phyloP scores from a whole-genome alignment of 2,329 filamentous ascomycete species.

The Aureobasidium pullulans region DNA sequence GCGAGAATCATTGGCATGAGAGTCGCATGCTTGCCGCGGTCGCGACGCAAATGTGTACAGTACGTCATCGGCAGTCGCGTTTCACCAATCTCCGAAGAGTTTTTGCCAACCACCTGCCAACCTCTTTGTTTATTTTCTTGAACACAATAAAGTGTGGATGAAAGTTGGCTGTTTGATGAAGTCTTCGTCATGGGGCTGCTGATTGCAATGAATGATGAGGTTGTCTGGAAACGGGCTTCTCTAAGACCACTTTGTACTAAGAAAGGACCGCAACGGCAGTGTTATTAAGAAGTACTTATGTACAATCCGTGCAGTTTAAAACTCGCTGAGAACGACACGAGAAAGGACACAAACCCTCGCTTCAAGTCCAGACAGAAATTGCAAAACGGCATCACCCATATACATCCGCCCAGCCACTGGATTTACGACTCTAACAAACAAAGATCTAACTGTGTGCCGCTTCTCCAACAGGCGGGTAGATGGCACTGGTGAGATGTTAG shows the following conservation, averaged over 20 bases:
- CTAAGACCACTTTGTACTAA: too few relatives aligned
- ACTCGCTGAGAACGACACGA: too few relatives aligned
- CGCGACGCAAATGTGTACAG: neutral
- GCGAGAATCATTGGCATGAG: neutral
- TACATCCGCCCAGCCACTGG: neutral
- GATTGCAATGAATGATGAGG: too few relatives aligned
- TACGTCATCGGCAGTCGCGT: conserved; percentile 8
- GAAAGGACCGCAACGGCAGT: too few relatives aligned
- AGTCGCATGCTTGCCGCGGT: neutral
- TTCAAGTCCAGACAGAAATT: neutral
- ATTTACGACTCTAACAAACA: neutral
- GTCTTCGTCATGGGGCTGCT: too few relatives aligned
- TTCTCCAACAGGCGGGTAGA: neutral
- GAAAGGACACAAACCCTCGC: too few relatives aligned
- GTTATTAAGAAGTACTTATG: too few relatives aligned
- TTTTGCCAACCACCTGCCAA: neutral
- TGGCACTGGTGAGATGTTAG: neutral
- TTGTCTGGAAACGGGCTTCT: too few relatives aligned
- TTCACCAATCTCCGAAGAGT: neutral
- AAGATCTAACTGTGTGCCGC: neutral
- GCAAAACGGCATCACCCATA: neutral
- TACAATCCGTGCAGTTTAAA: too few relatives aligned
- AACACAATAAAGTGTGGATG: neutral
- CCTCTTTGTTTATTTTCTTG: neutral
- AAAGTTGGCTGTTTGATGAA: too few relatives aligned